Base-by-base conservation (phyloP, 2,329 filamentous ascomycete species). In the Cercospora brassicicola region DNA sequence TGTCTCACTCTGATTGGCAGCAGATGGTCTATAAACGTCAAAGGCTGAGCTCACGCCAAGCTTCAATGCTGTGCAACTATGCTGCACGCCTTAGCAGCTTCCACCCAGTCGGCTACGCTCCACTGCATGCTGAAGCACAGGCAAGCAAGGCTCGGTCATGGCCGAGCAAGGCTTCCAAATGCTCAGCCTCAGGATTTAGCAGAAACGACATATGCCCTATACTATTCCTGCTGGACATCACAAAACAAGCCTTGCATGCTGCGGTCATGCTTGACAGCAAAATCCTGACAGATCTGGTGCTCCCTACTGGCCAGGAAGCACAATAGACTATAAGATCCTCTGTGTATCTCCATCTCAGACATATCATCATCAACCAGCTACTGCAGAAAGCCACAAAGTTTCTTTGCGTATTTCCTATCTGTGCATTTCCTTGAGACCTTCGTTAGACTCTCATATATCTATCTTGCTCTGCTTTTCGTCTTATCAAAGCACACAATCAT, bases 391-490 rank as follows among this genome's bases (percentile, higher is more conserved):
- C 57, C 30, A 65, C 39, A 30, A 18, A 51, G 18, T 67, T 57
- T 62, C 66, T 15, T 65, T 55, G 51, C 18, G 45, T 59, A 31
- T 65, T 62, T 65, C 62, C 31, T 59, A 31, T 66, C 13, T 61
- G 31, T 48, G 8, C 36, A 53, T 68, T 62, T 68, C 66, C 31
- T 68, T 65, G 62, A 48, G 62, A 61, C 66, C 39, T 26, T 65
- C 62, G 51, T 68, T 68, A 28, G 61, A 61, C 59, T 15, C 23
- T 30, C 45, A 48, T 64, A 67, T 62, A 64, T 65, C 66, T 53
- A 28, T 28, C 20, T 28, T 33, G 26, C 18, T 31, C 31, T 61
- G 15, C 53, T 55, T 28, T 42, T 36, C 23, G 30, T 28, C 31
- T 61, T 51, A 6, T 2, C 13, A 11, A 51, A 66, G n/a, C 20